A percentile compares a stretch with the other conserved stretches of the same genome.
Conservation (phyloP, 768 basidiomycete species). For the Amanita molliuscula region DNA sequence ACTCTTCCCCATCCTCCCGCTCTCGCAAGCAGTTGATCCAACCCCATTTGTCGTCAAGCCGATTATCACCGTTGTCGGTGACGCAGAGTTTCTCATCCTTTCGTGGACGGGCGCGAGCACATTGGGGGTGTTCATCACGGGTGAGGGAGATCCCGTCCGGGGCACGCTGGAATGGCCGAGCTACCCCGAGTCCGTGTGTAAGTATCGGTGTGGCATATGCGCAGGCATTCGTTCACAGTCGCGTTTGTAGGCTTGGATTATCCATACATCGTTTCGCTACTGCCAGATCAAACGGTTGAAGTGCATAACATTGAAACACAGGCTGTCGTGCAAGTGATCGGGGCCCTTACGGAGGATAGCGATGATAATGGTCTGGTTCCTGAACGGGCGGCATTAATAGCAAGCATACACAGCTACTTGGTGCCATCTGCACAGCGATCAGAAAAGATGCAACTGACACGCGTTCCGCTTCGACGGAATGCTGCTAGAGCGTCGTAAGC, state of each 20-base stretch:
- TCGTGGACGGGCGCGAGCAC: conserved; percentile 79
- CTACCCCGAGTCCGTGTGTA: conserved; percentile 71
- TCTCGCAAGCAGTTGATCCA: conserved; percentile 54
- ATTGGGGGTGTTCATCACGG: conserved; percentile 72
- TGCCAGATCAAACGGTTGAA: conserved; percentile 71
- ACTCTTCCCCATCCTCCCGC: conserved; percentile 63
- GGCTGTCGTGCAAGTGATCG: conserved; percentile 56
- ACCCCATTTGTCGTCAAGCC: conserved; percentile 41
- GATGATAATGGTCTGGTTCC: conserved; percentile 7
- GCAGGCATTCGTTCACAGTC: neutral
- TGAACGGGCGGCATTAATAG: conserved; percentile 24
- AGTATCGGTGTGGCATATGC: conserved; percentile 18
- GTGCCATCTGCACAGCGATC: conserved; percentile 39
- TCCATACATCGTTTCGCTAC: conserved; percentile 69
- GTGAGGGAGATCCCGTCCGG: conserved; percentile 78
- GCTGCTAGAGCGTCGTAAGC: too few relatives aligned
- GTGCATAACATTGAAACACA: conserved; percentile 77
- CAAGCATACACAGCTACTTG: conserved; percentile 34
- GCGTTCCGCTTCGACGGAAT: conserved; percentile 1
- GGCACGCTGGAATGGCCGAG: conserved; percentile 82
- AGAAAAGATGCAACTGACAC: conserved; percentile 28
- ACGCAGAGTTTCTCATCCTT: conserved; percentile 76
- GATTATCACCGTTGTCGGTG: conserved; percentile 62
- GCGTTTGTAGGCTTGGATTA: conserved; percentile 59
- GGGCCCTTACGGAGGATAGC: conserved; percentile 25